Base-by-base conservation (phyloP, 495 filamentous ascomycete species). In the Podospora pseudoanserina region DNA sequence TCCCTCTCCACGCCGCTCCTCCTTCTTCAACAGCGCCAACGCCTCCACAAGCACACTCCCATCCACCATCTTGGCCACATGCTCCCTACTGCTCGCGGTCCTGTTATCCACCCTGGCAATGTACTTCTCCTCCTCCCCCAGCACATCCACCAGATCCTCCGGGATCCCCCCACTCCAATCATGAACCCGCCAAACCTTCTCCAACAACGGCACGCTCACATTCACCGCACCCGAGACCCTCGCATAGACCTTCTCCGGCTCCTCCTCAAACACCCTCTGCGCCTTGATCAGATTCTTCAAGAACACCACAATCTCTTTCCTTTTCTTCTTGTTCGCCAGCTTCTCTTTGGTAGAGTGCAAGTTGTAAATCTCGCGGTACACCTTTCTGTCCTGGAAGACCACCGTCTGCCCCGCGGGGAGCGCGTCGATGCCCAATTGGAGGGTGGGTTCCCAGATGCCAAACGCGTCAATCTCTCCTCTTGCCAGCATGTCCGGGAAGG, bases 351-450 rank as follows among this genome's bases (percentile, higher is more conserved):
- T 84, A 26, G 76, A 77, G 57, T 79, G 75, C 11, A 84, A 70
- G 60, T 72, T 79, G 71, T 77, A 82, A 11, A 84, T 72, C 72
- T 84, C 81, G 30, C 81, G 78, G 66, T 84, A 84, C 2, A 79
- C 55, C 6, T 72, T 70, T 39, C 68, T 66, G 64, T 82, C 78
- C 68, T 77, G 71, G 67, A 80, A 81, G 11, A 82, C 70, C 13
- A 77, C 65, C 28, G 72, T 71, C 7, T 75, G 72, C 57, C 73
- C 71, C 5, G 56, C 65, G 16, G 76, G 77, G 19, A 80, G 60
- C 0, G 75, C 74, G 9, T 77, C 61, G 44, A 74, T 73, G 3
- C 70, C 81, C 15, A 82, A 74, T 68, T 84, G 71, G 16, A 80
- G 77, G 4, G 77, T 73, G 7, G 81, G 78, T 70, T 82, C 81